phyloP scores from a whole-genome alignment of 192 early-diverging fungal species.

The Linnemannia schmuckeri region DNA sequence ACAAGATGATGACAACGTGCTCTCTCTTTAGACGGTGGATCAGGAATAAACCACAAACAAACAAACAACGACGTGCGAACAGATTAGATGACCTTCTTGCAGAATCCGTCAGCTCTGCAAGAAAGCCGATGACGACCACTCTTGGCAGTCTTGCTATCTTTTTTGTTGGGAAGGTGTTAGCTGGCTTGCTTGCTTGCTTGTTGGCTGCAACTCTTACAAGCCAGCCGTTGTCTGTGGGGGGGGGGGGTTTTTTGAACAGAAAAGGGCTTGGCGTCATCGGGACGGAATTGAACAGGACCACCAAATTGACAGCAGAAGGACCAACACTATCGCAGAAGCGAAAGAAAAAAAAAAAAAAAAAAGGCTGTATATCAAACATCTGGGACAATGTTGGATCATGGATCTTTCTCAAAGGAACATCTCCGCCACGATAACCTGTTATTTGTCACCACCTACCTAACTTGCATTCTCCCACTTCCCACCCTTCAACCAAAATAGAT shows the following conservation, averaged over 20 bases:
- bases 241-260: neutral
- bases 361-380: neutral
- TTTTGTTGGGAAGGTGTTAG: neutral
- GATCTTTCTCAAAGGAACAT: neutral
- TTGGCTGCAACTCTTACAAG: neutral
- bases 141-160: neutral
- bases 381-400: neutral
- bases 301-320: neutral
- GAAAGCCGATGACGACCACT: neutral
- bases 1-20: neutral
- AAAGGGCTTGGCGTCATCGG: neutral
- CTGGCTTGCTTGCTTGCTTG: neutral
- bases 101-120: neutral
- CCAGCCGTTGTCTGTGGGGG: neutral
- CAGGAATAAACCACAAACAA: neutral
- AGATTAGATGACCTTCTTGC: neutral
- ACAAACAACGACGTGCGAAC: neutral
- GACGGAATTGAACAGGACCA: neutral
- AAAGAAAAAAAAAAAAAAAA: neutral
- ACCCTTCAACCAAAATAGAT: constrained; percentile 28
- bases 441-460: neutral
- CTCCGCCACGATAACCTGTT: neutral
- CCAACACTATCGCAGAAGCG: neutral
- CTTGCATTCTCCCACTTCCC: neutral
- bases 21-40: neutral